Base-by-base conservation (phyloP, 1,139 yeast species). In the Protomyces arabidopsidicola region DNA sequence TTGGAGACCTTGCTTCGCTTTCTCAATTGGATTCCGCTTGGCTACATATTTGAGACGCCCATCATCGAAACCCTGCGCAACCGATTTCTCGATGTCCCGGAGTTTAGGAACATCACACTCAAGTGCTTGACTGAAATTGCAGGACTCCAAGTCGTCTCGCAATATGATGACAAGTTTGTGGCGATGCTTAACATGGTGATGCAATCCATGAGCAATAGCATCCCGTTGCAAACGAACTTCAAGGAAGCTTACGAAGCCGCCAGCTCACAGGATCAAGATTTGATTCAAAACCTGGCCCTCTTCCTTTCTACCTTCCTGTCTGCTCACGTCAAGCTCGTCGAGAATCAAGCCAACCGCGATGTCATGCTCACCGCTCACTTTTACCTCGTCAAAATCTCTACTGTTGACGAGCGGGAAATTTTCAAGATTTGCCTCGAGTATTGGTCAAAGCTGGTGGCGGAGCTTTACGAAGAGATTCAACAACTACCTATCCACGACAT, bases 361-460 rank as follows among this genome's bases (percentile, higher is more conserved):
- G 77, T 90, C 61, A 76, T 88, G 67, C 75, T 87, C 66, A 84
- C 84, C 65, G 84, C 96, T 1, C 95, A 91, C 72, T 82, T 82
- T 71, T 91, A 91, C 75, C 80, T 93, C 70, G 84, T 93, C 70
- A 89, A 88, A 72, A 81, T 93, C 67, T 90, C 97, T 8, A 84
- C 87, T 73, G 89, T 93, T 70, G 97, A 93, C 69, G 99, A 93
- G 77, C 84, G 98, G 70, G 99, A 93, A 77, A 80, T 95, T 68
- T 93, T 93, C 79, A 93, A 93, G 75, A 93, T 95, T 54, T 89
- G 96, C 72, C 81, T 93, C 68, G 99, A 93, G 74, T 93, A 91
- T 76, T 93, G 98, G 98, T 81, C 87, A 57, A 83, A 84, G 67
- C 82, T 93, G 68, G 97, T 93, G 31, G 81, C 84, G 63, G 88